Base-by-base conservation (phyloP, 1,284 basidiomycete species). In the Boletus austroedulis region DNA sequence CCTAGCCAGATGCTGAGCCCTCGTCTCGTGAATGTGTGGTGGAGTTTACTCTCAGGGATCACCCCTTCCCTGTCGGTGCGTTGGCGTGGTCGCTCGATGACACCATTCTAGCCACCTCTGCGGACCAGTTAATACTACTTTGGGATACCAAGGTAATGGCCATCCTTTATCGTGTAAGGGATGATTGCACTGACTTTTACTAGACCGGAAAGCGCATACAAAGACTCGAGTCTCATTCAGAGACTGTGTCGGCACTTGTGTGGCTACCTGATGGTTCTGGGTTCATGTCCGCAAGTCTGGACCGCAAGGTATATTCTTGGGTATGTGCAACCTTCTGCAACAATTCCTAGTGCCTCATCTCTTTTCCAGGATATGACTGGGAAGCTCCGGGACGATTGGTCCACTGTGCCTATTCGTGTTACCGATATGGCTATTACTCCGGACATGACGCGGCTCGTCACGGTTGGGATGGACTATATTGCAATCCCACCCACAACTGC, bases 31-130 rank as follows among this genome's bases (percentile, higher is more conserved):
- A 86, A 54, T 91, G 87, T 77, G 76, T 77, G 32, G 75, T 80
- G 29, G 81, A 86, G 62, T 78, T 81, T 59, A 80, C 83, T 44
- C 74, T 94, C 50, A 75, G 79, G 46, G 90, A 92, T n/a, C 93
- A 96, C 70, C 79, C 82, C 34, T 87, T 87, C 66, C 72, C 85
- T 3, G 87, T 97, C 7, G 87, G 87, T 55, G 89, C 87, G 63
- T 77, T 98, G 55, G 86, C 93, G 2, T 98, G 95, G 94, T 95
- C 94, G 34, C 81, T 89, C 50, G 92, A 97, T 67, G 93, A 95
- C 67, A 78, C 83, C 31, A 81, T 90, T 63, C 77, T 98, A 57
- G 80, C 95, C 45, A 94, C 93, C 2, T 87, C 89, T 46, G 80
- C 91, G 19, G 93, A 96, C 64, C 80, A 87, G 55, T 74, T 77